Evolutionary conservation across 768 basidiomycete genomes (phyloP), one percentile per base, ranked within the genome.

Genomic region (Serendipita sp.): DNA sequence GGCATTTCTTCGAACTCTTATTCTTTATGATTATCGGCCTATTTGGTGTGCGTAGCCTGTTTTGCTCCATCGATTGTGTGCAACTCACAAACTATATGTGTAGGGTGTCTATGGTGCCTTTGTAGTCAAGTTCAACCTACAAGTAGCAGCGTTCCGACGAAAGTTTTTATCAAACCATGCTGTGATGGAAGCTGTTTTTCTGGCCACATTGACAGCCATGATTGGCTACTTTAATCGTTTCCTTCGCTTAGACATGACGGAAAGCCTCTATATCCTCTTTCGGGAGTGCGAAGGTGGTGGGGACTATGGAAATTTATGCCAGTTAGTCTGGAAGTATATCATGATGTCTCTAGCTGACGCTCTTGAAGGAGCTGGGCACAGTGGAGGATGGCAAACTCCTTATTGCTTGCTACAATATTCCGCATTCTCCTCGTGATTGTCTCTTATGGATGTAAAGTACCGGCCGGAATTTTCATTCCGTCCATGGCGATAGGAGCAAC

Each of bases 1-100:
- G 96, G 96, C 96, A 98, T 71, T 97, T 95, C 75, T 98, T 98
- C 70, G 96, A 98, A 70, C 89, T 99, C 60, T 86, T 96, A 17
- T 95, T 95, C 72, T 99, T 94, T 73, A 79, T 98, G 61, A 82
- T 98, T 64, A 82, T 99, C 43, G 96, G 96, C 9, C 79, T 98
- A 65, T 99, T 99, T 72, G 96, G 96, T 53, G 95, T 95, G 69
- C 65, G 82, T 74, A 17, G 0, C 11, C 26, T n/a, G 34, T 16
- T 43, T 16, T 16, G 44, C 26, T 24, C 22, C 34, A 20, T 22
- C 38, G 20, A 58, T 1, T 62, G 14, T 38, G 17, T 38, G 9
- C 2, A 43, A 58, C 33, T 14, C 56, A 26, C 31, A 20, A 63
- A 53, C 28, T 62, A 67, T 50, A 65, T 9, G n/a, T 22, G 30